phyloP scores from a whole-genome alignment of 1,284 basidiomycete species.

The Anthracocystis setariae region DNA sequence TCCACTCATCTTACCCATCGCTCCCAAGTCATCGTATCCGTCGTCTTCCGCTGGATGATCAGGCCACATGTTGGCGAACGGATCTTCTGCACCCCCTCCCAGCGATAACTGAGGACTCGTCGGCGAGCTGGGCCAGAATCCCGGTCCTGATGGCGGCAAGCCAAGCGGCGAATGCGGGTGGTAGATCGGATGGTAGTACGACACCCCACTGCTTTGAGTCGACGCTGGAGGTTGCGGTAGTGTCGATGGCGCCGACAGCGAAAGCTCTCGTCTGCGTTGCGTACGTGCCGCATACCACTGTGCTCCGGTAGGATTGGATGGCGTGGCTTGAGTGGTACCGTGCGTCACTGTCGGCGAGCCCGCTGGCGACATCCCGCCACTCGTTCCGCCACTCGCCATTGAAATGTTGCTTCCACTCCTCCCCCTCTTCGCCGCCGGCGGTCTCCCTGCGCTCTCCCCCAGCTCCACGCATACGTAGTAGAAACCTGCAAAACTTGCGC shows the following conservation, averaged over 20 bases:
- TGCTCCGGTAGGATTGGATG: slow-evolving; percentile 9
- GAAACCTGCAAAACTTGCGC: slow-evolving; percentile 85
- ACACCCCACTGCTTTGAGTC: not conserved
- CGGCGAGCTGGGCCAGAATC: slow-evolving; percentile 39
- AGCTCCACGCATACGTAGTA: slow-evolving; percentile 87
- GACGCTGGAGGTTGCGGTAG: not conserved
- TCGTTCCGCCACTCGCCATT: slow-evolving; percentile 8
- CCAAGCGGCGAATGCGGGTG: slow-evolving; percentile 26
- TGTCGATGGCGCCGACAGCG: slow-evolving; percentile 10
- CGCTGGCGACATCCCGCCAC: slow-evolving; percentile 5
- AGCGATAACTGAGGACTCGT: slow-evolving; percentile 19
- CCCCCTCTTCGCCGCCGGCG: slow-evolving; percentile 6
- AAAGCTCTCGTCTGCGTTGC: slow-evolving; percentile 33
- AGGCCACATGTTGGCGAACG: slow-evolving; percentile 15
- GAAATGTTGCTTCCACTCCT: slow-evolving; percentile 29
- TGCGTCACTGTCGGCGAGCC: slow-evolving; percentile 12
- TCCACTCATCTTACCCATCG: slow-evolving; percentile 75
- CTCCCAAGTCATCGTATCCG: slow-evolving; percentile 34
- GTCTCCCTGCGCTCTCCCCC: slow-evolving; percentile 35
- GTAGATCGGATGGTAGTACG: slow-evolving; percentile 31
- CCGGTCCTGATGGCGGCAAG: slow-evolving; percentile 17
- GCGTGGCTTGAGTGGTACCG: not conserved
- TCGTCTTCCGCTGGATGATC: slow-evolving; percentile 4
- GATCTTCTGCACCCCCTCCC: slow-evolving; percentile 11
- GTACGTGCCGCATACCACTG: slow-evolving; percentile 48